phyloP scores from a whole-genome alignment of 805 yeast genomes.

The Henningerozyma blattae region DNA sequence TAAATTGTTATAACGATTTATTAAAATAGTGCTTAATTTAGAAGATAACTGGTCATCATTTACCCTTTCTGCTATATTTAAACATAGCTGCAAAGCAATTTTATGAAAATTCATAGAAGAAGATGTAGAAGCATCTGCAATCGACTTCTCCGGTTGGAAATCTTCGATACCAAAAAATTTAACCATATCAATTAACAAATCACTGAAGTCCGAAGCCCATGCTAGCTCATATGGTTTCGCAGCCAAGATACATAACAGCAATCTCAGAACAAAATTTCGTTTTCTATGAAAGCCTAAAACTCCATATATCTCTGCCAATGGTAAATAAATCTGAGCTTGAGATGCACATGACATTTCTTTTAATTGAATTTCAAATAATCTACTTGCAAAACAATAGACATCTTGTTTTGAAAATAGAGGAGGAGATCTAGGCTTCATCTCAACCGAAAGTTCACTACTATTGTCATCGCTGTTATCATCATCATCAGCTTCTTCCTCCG shows the following conservation, averaged over 20 bases:
- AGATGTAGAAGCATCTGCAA: slow-evolving; percentile 18
- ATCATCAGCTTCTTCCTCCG: background rate
- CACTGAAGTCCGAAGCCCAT: slow-evolving; percentile 26
- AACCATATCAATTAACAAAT: slow-evolving; percentile 38
- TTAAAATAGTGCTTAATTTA: slow-evolving; percentile 38
- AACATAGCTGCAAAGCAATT: slow-evolving; percentile 38
- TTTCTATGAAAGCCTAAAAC: slow-evolving; percentile 54
- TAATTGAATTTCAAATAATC: slow-evolving; percentile 34
- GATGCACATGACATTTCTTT: slow-evolving; percentile 34
- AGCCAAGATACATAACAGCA: slow-evolving; percentile 42
- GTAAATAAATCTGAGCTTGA: slow-evolving; percentile 52
- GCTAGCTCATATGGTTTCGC: slow-evolving; percentile 25
- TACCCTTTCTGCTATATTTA: slow-evolving; percentile 41
- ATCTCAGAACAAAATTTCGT: slow-evolving; percentile 53
- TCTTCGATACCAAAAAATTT: slow-evolving; percentile 41
- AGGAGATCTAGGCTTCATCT: slow-evolving; percentile 2
- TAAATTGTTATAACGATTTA: slow-evolving; percentile 44
- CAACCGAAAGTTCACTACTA: slow-evolving; percentile 1
- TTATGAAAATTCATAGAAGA: slow-evolving; percentile 51
- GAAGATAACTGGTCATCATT: slow-evolving; percentile 33
- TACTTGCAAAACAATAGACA: slow-evolving; percentile 38
- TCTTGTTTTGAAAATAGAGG: slow-evolving; percentile 26
- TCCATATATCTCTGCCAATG: slow-evolving; percentile 53
- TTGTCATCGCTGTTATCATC: background rate
- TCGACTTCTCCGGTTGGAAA: slow-evolving; percentile 23